phyloP scores from a whole-genome alignment of 1,139 yeast genomes.

The Debaryomyces psychrophilus region DNA sequence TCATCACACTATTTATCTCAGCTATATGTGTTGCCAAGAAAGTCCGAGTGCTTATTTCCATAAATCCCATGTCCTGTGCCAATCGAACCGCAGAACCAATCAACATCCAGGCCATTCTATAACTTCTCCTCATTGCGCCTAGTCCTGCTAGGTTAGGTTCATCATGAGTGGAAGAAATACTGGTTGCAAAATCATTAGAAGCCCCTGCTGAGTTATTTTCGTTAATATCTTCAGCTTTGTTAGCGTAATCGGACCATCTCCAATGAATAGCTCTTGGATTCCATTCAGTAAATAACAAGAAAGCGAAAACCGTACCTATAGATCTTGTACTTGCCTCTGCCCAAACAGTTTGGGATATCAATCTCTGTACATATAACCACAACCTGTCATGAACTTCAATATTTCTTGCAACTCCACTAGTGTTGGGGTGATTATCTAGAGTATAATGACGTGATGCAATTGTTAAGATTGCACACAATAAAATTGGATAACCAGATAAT shows the following conservation, averaged over 20 bases:
- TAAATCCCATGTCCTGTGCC: slow-evolving; percentile 84
- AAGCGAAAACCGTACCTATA: slow-evolving; percentile 83
- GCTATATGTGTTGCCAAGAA: slow-evolving; percentile 84
- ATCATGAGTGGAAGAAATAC: slow-evolving; percentile 15
- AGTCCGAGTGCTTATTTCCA: slow-evolving; percentile 72
- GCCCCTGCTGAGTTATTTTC: slow-evolving; percentile 19
- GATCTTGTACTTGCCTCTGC: slow-evolving; percentile 90
- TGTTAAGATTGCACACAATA: slow-evolving; percentile 78
- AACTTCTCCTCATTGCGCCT: slow-evolving; percentile 84
- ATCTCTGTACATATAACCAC: slow-evolving; percentile 81
- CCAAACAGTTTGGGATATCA: slow-evolving; percentile 89
- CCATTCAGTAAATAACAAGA: slow-evolving; percentile 90
- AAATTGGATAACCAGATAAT: slow-evolving; percentile 76
- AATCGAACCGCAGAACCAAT: slow-evolving; percentile 84
- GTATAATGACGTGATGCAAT: slow-evolving; percentile 76
- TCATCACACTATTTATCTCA: slow-evolving; percentile 77
- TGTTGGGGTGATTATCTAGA: slow-evolving; percentile 36
- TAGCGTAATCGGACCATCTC: slow-evolving; percentile 87
- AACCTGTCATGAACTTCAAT: slow-evolving; percentile 73
- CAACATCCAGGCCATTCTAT: slow-evolving; percentile 92
- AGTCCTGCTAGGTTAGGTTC: slow-evolving; percentile 69
- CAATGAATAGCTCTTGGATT: slow-evolving; percentile 93
- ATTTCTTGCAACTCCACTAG: slow-evolving; percentile 45
- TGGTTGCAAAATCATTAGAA: slow-evolving; percentile 13
- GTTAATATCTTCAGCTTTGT: slow-evolving; percentile 48